Conservation (phyloP, 805 yeast species). For the Pichia nanzhaoensis region DNA sequence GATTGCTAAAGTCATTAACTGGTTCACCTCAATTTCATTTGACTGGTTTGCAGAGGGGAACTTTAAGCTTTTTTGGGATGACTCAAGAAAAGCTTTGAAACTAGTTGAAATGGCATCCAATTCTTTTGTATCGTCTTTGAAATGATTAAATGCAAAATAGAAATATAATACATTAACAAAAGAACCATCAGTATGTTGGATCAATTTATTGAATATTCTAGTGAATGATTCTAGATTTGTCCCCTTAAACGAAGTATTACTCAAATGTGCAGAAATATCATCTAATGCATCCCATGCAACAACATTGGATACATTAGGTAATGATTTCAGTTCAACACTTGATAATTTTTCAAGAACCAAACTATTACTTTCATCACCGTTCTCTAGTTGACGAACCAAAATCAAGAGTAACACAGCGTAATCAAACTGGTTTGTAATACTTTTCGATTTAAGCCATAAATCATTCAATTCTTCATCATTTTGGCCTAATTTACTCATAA, state of each 20-base stretch:
- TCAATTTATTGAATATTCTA: slow-evolving; percentile 6
- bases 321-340: slow-evolving; percentile 4
- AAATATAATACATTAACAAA: slow-evolving; percentile 14
- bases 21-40: slow-evolving; percentile 25
- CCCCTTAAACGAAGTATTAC: not conserved
- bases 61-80: slow-evolving; percentile 21
- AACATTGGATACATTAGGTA: slow-evolving; percentile 21
- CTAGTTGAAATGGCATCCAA: not conserved
- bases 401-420: slow-evolving; percentile 1
- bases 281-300: slow-evolving; percentile 22
- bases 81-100: slow-evolving; percentile 10
- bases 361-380: not conserved
- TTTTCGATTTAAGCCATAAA: not conserved
- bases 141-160: slow-evolving; percentile 17
- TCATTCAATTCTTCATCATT: not conserved
- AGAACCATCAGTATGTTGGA: not conserved
- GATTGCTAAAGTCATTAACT: slow-evolving; percentile 27
- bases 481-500: slow-evolving; percentile 1
- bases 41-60: slow-evolving; percentile 42
- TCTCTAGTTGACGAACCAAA: slow-evolving; percentile 1
- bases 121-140: slow-evolving; percentile 6
- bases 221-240: slow-evolving; percentile 6
- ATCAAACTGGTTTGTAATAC: slow-evolving; percentile 5
- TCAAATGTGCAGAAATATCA: slow-evolving; percentile 7
- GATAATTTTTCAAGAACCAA: slow-evolving; percentile 1